Percentiles rank a stretch among this genome's conserved stretches.
Evolutionary conservation across 352 stramenopile genomes (phyloP).

Genomic region (Phytophthora tubulina): DNA sequence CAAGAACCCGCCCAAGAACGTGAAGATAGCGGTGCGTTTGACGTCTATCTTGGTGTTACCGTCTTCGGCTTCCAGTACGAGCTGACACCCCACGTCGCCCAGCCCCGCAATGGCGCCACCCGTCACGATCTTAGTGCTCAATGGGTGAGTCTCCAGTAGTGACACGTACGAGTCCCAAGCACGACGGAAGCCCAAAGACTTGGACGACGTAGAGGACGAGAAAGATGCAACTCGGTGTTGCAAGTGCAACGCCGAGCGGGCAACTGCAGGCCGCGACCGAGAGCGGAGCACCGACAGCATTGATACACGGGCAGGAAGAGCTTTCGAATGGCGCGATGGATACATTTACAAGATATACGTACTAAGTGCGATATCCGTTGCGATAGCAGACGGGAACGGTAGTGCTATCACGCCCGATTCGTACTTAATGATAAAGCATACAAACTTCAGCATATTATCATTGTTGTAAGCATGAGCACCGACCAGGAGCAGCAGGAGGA

Average conservation of each 20-base stretch:
- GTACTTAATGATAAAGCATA: neutral
- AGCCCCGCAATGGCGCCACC: constrained; percentile 65
- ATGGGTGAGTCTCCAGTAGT: constrained; percentile 64
- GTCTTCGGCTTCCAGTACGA: constrained; percentile 52
- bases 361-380: neutral
- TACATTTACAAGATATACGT: neutral
- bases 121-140: constrained; percentile 77
- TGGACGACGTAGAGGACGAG: constrained; percentile 18
- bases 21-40: constrained; percentile 74
- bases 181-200: constrained; percentile 30
- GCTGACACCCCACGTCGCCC: constrained; percentile 78
- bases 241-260: constrained; percentile 3
- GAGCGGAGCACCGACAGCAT: constrained; percentile 49
- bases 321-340: neutral
- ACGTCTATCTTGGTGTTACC: constrained; percentile 37
- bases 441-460: constrained; percentile 1
- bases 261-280: constrained; percentile 5
- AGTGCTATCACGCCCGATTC: too few relatives aligned
- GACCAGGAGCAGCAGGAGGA: constrained; percentile 42
- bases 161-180: constrained; percentile 64
- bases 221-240: constrained; percentile 11
- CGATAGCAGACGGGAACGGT: too few relatives aligned
- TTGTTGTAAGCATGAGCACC: constrained; percentile 25
- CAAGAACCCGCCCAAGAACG: constrained; percentile 65
- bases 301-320: neutral